These are phyloP conservation scores for Candida vaughaniae DNA, from an alignment of 805 yeast species.

Conservation along the genomic window DNA sequence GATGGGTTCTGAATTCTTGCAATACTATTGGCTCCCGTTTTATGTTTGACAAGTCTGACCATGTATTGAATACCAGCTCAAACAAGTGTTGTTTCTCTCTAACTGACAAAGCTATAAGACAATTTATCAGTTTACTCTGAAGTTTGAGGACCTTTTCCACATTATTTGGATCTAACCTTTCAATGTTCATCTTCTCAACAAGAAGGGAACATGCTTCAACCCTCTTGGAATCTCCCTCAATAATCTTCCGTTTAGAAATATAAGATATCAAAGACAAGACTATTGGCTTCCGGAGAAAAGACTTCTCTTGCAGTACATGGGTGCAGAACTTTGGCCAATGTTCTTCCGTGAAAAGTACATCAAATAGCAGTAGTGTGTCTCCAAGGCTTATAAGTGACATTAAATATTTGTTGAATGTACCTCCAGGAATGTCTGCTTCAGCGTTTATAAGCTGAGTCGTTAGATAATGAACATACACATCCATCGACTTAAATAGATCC, in stretches of 20 bases:
- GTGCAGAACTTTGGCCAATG: conserved; percentile 19
- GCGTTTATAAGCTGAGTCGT: conserved; percentile 3
- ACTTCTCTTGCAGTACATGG: conserved; percentile 20
- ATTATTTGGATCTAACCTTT: conserved; percentile 15
- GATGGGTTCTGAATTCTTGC: conserved; percentile 51
- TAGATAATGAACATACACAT: conserved; percentile 8
- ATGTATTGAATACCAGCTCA: conserved; percentile 8
- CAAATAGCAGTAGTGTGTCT: conserved; percentile 18
- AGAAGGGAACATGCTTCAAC: conserved; percentile 4
- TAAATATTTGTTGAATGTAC: conserved; percentile 14
- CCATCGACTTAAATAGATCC: conserved; percentile 3
- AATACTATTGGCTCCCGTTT: conserved; percentile 35
- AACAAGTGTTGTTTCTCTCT: background rate
- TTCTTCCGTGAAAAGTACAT: conserved; percentile 18
- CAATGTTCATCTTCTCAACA: background rate
- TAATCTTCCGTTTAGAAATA: conserved; percentile 7
- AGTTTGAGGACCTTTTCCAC: conserved; percentile 19
- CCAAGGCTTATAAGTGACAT: conserved; percentile 23
- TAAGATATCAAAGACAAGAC: conserved; percentile 16
- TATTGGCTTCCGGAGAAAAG: conserved; percentile 24
- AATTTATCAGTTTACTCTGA: conserved; percentile 15
- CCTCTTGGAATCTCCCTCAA: conserved; percentile 5
- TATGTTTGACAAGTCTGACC: conserved; percentile 32
- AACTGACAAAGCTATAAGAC: conserved; percentile 15
- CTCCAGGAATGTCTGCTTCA: background rate